phyloP scores from a whole-genome alignment of 2,329 filamentous ascomycete species.

The Aspergillus amoenus region DNA sequence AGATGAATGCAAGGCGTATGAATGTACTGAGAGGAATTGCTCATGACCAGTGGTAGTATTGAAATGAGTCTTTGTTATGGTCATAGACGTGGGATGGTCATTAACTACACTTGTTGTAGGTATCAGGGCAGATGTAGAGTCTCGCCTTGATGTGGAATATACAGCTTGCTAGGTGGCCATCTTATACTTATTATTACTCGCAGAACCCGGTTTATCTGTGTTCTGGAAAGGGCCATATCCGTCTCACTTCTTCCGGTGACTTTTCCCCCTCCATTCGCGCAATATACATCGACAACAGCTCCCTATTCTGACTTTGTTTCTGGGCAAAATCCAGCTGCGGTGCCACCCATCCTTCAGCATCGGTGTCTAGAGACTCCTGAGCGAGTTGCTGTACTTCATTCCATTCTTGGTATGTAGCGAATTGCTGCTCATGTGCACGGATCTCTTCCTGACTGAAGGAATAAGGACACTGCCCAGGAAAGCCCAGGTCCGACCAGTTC shows the following conservation, averaged over 20 bases:
- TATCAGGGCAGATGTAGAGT: too few species aligned
- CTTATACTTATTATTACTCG: too few species aligned
- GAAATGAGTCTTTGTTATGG: too few species aligned
- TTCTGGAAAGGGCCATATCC: too few species aligned
- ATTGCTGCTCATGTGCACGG: conserved; percentile 10
- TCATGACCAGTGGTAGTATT: too few species aligned
- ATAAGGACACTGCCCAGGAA: conserved; percentile 7
- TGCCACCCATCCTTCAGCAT: conserved; percentile 21
- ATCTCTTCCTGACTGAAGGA: conserved; percentile 7
- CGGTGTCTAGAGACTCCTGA: conserved; percentile 17
- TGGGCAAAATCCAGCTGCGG: conserved; percentile 20
- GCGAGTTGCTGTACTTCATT: conserved; percentile 15
- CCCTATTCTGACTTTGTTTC: conserved; percentile 13
- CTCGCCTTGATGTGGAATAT: too few species aligned
- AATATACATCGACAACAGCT: conserved; percentile 16
- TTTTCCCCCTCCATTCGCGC: background rate
- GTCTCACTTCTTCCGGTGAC: conserved; percentile 4
- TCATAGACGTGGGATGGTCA: too few species aligned
- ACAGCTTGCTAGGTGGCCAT: too few species aligned
- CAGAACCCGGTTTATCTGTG: too few species aligned
- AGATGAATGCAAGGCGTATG: too few species aligned
- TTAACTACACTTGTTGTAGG: too few species aligned
- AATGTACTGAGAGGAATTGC: too few species aligned
- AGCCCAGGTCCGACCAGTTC: conserved; percentile 8
- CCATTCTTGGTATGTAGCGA: conserved; percentile 16